Evolutionary conservation across 306 rosid genomes (phyloP).

Genomic region (Fragaria iinumae): DNA sequence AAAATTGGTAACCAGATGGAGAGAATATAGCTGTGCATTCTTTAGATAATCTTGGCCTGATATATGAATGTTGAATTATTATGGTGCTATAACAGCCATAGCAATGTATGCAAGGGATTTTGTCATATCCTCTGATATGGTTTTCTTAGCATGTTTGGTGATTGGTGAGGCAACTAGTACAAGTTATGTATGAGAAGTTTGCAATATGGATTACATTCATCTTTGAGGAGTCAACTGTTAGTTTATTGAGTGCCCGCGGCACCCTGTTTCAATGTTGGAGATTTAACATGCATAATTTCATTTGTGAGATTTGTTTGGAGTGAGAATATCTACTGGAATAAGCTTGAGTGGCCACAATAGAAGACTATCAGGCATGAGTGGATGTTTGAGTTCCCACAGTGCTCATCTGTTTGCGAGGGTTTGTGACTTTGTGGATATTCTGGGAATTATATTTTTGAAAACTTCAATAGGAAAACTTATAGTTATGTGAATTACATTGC

Average conservation of each 20-base stretch:
- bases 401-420: neutral
- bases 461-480: neutral
- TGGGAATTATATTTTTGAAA: neutral
- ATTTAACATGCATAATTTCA: constrained; percentile 2
- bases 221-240: neutral
- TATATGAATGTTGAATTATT: neutral
- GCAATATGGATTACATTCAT: neutral
- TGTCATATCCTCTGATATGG: neutral
- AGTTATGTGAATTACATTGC: neutral
- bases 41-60: neutral
- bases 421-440: neutral
- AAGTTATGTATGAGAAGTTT: neutral
- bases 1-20: neutral
- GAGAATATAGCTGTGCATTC: neutral
- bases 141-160: neutral
- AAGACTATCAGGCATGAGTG: neutral
- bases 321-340: neutral
- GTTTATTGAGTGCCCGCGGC: neutral
- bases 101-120: neutral
- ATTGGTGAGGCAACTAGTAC: neutral
- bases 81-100: neutral
- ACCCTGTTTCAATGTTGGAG: neutral
- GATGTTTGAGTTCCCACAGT: neutral
- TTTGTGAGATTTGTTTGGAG: neutral
- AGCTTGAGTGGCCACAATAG: neutral